Evolutionary conservation across 2,329 filamentous ascomycete species (phyloP), one percentile per base, ranked within the genome.

Genomic region (Fusarium buxicola): DNA sequence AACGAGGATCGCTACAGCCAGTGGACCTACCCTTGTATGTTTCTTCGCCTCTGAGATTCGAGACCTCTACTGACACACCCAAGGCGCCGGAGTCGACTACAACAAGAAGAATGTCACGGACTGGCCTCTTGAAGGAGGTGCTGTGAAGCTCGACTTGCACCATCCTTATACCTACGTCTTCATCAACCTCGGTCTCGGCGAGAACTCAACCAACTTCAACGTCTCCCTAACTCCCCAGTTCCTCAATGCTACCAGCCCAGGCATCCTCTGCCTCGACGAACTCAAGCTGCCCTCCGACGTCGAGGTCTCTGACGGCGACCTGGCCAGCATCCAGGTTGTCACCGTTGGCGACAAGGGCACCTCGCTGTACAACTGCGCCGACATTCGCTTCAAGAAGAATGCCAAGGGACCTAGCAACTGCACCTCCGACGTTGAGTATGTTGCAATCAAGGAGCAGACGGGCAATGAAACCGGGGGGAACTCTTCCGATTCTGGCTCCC

Each of bases 341-440:
- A 89, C 86, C 5, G 80, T 86, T 41, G 87, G 86, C 25, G 80
- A 84, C 18, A 79, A 78, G 5, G 83, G 81, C 16, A 82, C 81
- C 34, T 87, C 89, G 13, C 77, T 93, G 28, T 93, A 92, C 76
- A 90, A 89, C 75, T 94, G 91, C 75, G 88, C 90, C 71, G 90
- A 94, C 69, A 85, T 93, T 65, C 88, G 85, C 24, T 89, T 94
- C 77, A 83, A 81, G 28, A 77, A 78, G 47, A 77, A 78, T 10
- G 80, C 84, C 5, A 78, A 81, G 15, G 73, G 77, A 8, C 78
- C 83, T 13, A 72, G 77, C 24, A 74, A 75, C 56, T 75, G 74
- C 60, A 69, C 39, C 18, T 68, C 73, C 1, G 69, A 71, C 4
- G 84, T 82, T 30, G 78, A 91, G 39, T 78, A 77, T 18, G 69